A percentile compares a stretch with the other conserved stretches of the same genome.
Conservation (phyloP, 192 early-diverging fungal genomes). For the Backusella sp. region DNA sequence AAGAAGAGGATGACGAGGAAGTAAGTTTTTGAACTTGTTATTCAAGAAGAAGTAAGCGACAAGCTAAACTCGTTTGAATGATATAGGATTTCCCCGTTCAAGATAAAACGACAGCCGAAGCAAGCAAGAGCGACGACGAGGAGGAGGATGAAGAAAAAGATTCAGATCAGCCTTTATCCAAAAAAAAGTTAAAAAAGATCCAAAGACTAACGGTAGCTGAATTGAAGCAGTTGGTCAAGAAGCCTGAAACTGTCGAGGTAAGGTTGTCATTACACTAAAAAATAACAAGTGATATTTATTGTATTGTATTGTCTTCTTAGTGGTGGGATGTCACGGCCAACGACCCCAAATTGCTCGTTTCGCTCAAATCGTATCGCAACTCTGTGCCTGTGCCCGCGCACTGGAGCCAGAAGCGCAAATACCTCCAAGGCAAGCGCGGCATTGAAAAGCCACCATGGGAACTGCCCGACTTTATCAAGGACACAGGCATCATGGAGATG, state of each 20-base stretch:
- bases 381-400: constrained; percentile 94
- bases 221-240: constrained; percentile 86
- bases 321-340: constrained; percentile 92
- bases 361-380: constrained; percentile 90
- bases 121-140: constrained; percentile 10
- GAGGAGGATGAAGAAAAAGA: constrained; percentile 32
- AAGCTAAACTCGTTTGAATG: background rate
- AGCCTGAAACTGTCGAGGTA: constrained; percentile 95
- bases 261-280: background rate
- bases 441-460: constrained; percentile 96
- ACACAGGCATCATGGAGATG: constrained; percentile 97
- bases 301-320: constrained; percentile 16
- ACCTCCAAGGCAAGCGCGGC: constrained; percentile 94
- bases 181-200: constrained; percentile 57
- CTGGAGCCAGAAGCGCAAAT: constrained; percentile 97
- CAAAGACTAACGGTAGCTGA: constrained; percentile 81
- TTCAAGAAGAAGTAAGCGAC: too few relatives aligned
- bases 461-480: constrained; percentile 95
- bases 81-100: constrained; percentile 13
- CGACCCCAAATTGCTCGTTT: constrained; percentile 87
- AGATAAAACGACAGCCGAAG: background rate
- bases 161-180: constrained; percentile 37
- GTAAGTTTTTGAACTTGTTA: background rate
- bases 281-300: background rate
- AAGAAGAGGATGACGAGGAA: constrained; percentile 21